These are phyloP conservation scores for Candida tammaniensis DNA, from an alignment of 805 yeast species.

Conservation along the genomic window DNA sequence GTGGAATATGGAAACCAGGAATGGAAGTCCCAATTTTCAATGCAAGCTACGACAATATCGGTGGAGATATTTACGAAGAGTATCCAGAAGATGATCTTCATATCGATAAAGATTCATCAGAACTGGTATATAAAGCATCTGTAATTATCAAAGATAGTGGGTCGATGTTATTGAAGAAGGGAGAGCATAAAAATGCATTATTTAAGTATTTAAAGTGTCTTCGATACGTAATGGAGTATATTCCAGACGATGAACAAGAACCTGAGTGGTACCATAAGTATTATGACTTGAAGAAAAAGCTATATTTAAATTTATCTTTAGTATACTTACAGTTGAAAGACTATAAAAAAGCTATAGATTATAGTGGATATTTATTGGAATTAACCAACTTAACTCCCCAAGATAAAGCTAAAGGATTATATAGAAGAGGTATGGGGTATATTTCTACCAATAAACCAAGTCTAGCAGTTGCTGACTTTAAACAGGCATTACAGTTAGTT, in stretches of 20 bases:
- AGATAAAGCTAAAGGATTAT: constrained; percentile 59
- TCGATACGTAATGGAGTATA: constrained; percentile 66
- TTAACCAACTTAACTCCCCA: constrained; percentile 29
- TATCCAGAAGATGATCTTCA: constrained; percentile 68
- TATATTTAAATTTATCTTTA: constrained; percentile 59
- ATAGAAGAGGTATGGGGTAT: constrained; percentile 52
- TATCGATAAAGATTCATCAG: constrained; percentile 57
- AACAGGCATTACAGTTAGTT: constrained; percentile 39
- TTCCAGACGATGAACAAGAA: constrained; percentile 68
- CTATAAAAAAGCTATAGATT: constrained; percentile 50
- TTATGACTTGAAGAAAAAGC: constrained; percentile 48
- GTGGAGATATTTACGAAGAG: constrained; percentile 74
- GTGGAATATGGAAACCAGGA: constrained; percentile 63
- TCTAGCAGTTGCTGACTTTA: constrained; percentile 47
- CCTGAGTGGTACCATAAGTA: constrained; percentile 51
- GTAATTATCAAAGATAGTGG: constrained; percentile 66
- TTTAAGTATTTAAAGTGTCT: constrained; percentile 66
- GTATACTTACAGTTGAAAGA: constrained; percentile 48
- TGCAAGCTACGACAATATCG: constrained; percentile 58
- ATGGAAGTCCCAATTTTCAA: constrained; percentile 58
- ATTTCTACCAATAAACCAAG: constrained; percentile 44
- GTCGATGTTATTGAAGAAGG: constrained; percentile 53
- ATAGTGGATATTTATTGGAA: constrained; percentile 56
- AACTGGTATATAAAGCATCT: constrained; percentile 50
- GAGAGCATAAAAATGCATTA: constrained; percentile 49